Evolutionary conservation across 2,329 filamentous ascomycete species (phyloP).

Genomic region (Hymenoscyphus fructigenus): DNA sequence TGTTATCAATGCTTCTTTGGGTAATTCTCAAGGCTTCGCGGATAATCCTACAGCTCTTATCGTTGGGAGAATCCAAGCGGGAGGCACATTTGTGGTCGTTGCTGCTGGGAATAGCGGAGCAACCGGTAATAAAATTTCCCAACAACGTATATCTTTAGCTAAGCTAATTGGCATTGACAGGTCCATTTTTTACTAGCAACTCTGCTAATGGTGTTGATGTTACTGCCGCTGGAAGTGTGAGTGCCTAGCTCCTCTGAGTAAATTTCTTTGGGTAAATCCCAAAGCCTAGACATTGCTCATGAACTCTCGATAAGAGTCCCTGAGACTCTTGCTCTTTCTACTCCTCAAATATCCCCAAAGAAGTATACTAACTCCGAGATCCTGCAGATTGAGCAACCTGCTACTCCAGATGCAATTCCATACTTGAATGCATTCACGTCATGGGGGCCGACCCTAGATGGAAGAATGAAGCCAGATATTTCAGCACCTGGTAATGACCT

Average conservation of each 20-base stretch:
- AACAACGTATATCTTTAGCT: too few relatives aligned
- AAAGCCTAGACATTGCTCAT: too few relatives aligned
- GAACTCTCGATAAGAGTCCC: too few relatives aligned
- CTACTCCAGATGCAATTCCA: too few relatives aligned
- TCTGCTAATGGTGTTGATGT: conserved; percentile 25
- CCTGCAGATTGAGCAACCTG: too few relatives aligned
- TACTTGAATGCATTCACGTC: conserved; percentile 10
- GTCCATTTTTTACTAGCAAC: conserved; percentile 11
- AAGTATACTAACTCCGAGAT: too few relatives aligned
- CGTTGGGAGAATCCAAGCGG: conserved; percentile 11
- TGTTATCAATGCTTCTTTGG: conserved; percentile 29
- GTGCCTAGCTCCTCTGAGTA: too few relatives aligned
- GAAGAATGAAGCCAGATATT: conserved; percentile 20
- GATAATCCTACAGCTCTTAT: conserved; percentile 8
- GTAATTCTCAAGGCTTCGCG: conserved; percentile 11
- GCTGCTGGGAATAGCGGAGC: conserved; percentile 21
- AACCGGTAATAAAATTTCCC: too few relatives aligned
- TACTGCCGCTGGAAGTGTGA: too few relatives aligned
- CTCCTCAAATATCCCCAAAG: too few relatives aligned
- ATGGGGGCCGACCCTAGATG: conserved; percentile 23
- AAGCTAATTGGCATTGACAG: conserved; percentile 7
- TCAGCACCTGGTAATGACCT: conserved; percentile 39
- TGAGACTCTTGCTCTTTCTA: too few relatives aligned
- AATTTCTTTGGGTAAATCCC: too few relatives aligned
- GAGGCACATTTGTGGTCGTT: conserved; percentile 16